Percentiles rank a stretch among this genome's conserved stretches.
These are phyloP conservation scores for Physocladia obscura DNA, from an alignment of 192 early-diverging fungal genomes.

Conservation along the genomic window DNA sequence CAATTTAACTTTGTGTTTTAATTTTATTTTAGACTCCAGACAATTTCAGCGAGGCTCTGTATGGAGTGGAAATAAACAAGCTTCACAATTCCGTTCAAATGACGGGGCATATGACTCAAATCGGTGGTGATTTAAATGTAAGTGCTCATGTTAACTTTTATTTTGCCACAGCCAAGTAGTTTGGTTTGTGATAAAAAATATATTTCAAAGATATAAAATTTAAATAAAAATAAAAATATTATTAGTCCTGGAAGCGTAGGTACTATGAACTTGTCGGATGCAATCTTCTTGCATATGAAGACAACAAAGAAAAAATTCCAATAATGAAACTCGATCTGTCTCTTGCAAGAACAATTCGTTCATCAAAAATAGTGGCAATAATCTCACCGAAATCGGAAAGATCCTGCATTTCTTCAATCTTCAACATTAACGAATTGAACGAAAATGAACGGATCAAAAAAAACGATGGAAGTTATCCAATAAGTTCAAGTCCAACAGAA, in stretches of 20 bases:
- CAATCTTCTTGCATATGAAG: neutral
- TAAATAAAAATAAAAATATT: neutral
- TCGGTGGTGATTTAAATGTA: conserved; percentile 18
- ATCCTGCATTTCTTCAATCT: neutral
- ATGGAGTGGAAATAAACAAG: conserved; percentile 1
- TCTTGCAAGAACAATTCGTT: neutral
- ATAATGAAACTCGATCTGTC: conserved; percentile 15
- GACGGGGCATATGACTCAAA: conserved; percentile 12
- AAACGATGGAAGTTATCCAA: too few relatives aligned
- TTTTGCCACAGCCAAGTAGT: neutral
- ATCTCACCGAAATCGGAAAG: conserved; percentile 15
- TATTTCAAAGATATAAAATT: neutral
- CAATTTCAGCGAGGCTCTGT: conserved; percentile 9
- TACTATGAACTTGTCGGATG: conserved; percentile 11
- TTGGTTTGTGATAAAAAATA: neutral
- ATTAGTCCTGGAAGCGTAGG: neutral
- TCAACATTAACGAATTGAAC: neutral
- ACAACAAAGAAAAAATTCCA: neutral
- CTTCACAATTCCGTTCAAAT: conserved; percentile 8
- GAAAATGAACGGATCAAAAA: neutral
- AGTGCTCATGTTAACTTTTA: neutral
- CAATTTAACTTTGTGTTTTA: neutral
- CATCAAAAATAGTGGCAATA: neutral
- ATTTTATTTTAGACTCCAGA: neutral
- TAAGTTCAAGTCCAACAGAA: too few relatives aligned